Conservation (phyloP, 352 stramenopile genomes). For the Globisporangium apiculatum region DNA sequence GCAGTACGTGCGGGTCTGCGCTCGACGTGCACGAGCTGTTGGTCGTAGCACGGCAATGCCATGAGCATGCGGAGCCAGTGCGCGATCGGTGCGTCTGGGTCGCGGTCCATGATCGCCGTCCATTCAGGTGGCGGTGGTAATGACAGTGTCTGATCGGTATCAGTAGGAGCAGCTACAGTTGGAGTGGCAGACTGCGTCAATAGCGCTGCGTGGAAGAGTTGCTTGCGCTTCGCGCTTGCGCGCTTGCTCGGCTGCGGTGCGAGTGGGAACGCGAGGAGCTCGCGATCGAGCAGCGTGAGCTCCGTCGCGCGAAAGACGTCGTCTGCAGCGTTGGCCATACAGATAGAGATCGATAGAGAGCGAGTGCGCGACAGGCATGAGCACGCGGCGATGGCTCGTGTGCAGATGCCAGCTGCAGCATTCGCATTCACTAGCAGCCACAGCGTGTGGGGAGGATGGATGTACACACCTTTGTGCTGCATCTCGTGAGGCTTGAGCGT, state of each 20-base stretch:
- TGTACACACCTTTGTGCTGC: constrained; percentile 19
- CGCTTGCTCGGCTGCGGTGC: constrained; percentile 50
- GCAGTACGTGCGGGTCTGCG: constrained; percentile 32
- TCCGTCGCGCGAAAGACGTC: constrained; percentile 31
- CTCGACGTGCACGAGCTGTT: constrained; percentile 83
- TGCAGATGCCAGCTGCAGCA: background rate
- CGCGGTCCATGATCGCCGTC: too few relatives aligned
- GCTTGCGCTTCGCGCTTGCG: constrained; percentile 46
- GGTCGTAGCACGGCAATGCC: constrained; percentile 44
- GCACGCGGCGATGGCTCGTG: too few relatives aligned
- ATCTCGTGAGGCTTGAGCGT: constrained; percentile 16
- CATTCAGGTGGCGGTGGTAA: background rate
- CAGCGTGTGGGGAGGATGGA: too few relatives aligned
- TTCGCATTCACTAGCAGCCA: too few relatives aligned
- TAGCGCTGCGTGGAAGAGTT: constrained; percentile 46
- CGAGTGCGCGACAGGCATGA: background rate
- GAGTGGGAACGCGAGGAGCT: constrained; percentile 52
- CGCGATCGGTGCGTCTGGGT: constrained; percentile 12
- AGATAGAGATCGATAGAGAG: background rate
- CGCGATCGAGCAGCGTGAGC: constrained; percentile 17
- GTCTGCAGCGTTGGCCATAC: constrained; percentile 12
- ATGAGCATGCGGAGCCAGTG: constrained; percentile 44
- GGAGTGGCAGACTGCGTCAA: background rate
- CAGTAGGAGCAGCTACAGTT: background rate
- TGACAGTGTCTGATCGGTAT: background rate